Conservation (phyloP, 108 stramenopile genomes). For the Cyclotella cryptica region DNA sequence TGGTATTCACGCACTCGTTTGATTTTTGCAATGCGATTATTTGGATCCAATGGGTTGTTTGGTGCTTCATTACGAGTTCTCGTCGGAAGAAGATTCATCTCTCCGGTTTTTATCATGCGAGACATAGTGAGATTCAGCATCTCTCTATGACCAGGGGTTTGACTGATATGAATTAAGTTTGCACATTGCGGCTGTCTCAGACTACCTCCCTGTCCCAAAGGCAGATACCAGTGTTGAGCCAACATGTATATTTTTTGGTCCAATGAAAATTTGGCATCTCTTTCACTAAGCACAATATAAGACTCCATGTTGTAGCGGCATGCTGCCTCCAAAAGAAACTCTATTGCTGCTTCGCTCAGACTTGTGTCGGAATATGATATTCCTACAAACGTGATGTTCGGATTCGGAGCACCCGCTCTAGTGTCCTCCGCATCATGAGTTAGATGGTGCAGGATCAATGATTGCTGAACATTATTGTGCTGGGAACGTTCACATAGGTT, state of each 20-base stretch:
- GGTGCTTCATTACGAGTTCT: neutral
- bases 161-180: slow-evolving; percentile 19
- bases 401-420: too few relatives aligned
- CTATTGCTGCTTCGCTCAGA: slow-evolving; percentile 24
- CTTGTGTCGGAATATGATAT: slow-evolving; percentile 26
- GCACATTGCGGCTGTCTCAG: slow-evolving; percentile 2
- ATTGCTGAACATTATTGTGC: too few relatives aligned
- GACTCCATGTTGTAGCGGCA: slow-evolving; percentile 20
- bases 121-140: slow-evolving; percentile 15
- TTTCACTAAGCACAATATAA: slow-evolving; percentile 19
- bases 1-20: slow-evolving; percentile 37
- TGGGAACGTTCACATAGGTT: too few relatives aligned
- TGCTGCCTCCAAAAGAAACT: slow-evolving; percentile 28
- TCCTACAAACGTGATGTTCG: slow-evolving; percentile 1
- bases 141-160: neutral
- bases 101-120: slow-evolving; percentile 5
- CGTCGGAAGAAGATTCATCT: neutral
- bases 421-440: too few relatives aligned
- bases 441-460: too few relatives aligned
- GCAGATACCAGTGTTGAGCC: slow-evolving; percentile 8
- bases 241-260: slow-evolving; percentile 23
- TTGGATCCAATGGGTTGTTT: slow-evolving; percentile 25
- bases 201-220: neutral
- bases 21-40: slow-evolving; percentile 32
- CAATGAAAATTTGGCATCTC: neutral